phyloP scores from a whole-genome alignment of 495 filamentous ascomycete species.

The Poronia punctata region DNA sequence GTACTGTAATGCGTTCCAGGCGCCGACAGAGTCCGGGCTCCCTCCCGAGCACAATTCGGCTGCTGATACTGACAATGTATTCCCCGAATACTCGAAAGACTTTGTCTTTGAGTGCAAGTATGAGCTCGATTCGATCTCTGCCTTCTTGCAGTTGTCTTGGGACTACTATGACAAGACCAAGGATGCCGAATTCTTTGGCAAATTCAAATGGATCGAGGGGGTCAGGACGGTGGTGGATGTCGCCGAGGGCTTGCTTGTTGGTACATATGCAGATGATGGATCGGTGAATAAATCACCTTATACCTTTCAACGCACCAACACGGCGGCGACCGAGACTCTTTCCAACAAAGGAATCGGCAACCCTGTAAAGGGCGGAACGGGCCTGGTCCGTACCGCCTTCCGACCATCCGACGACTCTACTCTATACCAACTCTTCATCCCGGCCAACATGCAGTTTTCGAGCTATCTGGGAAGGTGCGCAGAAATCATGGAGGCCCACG shows the following conservation, averaged over 20 bases:
- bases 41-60: conserved; percentile 31
- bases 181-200: conserved; percentile 52
- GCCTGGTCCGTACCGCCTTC: conserved; percentile 56
- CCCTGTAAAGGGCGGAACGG: conserved; percentile 50
- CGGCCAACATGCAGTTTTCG: conserved; percentile 65
- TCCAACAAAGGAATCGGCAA: conserved; percentile 52
- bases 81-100: conserved; percentile 16
- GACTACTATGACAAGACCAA: conserved; percentile 54
- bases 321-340: conserved; percentile 52
- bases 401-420: conserved; percentile 56
- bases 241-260: conserved; percentile 43
- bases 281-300: conserved; percentile 45
- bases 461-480: conserved; percentile 42
- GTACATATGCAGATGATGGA: conserved; percentile 52
- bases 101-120: conserved; percentile 51
- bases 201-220: conserved; percentile 46
- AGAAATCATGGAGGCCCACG: conserved; percentile 41
- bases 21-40: conserved; percentile 47
- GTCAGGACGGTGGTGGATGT: conserved; percentile 44
- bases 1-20: conserved; percentile 62
- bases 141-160: conserved; percentile 52
- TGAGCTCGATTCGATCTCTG: conserved; percentile 61
- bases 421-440: conserved; percentile 54
- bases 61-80: conserved; percentile 20
- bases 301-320: conserved; percentile 49